These are phyloP conservation scores for Bisporella sp. DNA, from an alignment of 2,329 filamentous ascomycete genomes.

Conservation along the genomic window DNA sequence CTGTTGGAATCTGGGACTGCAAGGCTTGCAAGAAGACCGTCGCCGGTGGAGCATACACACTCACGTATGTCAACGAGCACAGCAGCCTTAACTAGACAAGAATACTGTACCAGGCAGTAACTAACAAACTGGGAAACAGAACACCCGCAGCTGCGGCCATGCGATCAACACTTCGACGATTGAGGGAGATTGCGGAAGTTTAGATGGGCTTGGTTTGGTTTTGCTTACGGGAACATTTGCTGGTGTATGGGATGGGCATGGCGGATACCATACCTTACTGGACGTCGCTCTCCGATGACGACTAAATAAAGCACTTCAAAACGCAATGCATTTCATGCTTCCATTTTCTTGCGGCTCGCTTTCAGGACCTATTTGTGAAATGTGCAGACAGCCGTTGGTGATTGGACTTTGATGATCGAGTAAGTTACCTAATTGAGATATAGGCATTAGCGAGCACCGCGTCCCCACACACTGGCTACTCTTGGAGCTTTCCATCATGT, in stretches of 20 bases:
- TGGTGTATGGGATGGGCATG: constrained; percentile 27
- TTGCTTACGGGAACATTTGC: constrained; percentile 25
- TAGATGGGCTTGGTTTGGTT: constrained; percentile 41
- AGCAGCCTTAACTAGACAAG: neutral
- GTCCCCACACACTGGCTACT: too few relatives aligned
- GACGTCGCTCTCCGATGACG: constrained; percentile 26
- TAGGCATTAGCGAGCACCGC: neutral
- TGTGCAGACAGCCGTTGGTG: constrained; percentile 7
- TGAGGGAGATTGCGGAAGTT: constrained; percentile 96
- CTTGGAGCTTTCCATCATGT: neutral
- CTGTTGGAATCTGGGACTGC: constrained; percentile 97
- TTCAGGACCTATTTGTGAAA: constrained; percentile 10
- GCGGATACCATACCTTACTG: constrained; percentile 19
- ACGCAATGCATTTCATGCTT: constrained; percentile 12
- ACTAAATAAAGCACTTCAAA: constrained; percentile 25
- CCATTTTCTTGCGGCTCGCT: constrained; percentile 10
- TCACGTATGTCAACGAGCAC: constrained; percentile 68
- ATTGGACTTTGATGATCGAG: constrained; percentile 2
- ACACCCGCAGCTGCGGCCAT: constrained; percentile 91
- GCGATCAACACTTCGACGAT: constrained; percentile 91
- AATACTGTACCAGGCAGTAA: neutral
- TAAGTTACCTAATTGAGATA: neutral
- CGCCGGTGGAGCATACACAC: constrained; percentile 88
- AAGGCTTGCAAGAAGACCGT: constrained; percentile 89
- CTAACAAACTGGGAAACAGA: constrained; percentile 36